These are phyloP conservation scores for Trebouxia sp. DNA, from an alignment of 139 green algal genomes.

Conservation along the genomic window DNA sequence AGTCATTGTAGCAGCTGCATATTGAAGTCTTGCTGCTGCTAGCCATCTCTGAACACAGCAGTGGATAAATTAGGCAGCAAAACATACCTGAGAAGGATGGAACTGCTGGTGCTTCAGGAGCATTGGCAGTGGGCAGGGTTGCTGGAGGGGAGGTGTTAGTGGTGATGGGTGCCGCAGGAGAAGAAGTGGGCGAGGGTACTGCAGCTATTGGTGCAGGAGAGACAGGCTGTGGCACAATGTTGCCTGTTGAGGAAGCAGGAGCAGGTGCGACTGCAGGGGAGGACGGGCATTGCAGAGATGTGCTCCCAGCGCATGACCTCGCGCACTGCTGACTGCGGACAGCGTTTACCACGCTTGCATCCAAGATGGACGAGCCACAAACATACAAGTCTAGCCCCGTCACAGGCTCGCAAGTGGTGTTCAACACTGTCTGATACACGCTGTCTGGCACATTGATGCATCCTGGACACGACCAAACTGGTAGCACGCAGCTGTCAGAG, in stretches of 20 bases:
- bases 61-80: too few species aligned
- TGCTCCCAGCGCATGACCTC: not conserved
- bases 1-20: not conserved
- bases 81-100: not conserved
- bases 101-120: not conserved
- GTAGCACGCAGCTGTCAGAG: constrained; percentile 10
- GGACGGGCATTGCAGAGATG: not conserved
- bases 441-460: constrained; percentile 17
- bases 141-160: too few species aligned
- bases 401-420: constrained; percentile 21
- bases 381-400: constrained; percentile 21
- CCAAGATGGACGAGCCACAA: constrained; percentile 15
- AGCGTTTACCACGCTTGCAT: not conserved
- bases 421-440: constrained; percentile 7
- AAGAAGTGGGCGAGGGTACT: not conserved
- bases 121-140: not conserved
- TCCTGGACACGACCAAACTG: constrained; percentile 15
- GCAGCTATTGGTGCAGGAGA: not conserved
- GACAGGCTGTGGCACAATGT: too few species aligned
- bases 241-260: not conserved
- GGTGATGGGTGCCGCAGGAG: constrained; percentile 5
- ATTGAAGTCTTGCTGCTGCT: not conserved
- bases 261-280: not conserved
- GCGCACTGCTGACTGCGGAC: not conserved
- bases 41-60: too few species aligned